Base-by-base conservation (phyloP, 306 rosid genomes). In the Dryas octopetala region DNA sequence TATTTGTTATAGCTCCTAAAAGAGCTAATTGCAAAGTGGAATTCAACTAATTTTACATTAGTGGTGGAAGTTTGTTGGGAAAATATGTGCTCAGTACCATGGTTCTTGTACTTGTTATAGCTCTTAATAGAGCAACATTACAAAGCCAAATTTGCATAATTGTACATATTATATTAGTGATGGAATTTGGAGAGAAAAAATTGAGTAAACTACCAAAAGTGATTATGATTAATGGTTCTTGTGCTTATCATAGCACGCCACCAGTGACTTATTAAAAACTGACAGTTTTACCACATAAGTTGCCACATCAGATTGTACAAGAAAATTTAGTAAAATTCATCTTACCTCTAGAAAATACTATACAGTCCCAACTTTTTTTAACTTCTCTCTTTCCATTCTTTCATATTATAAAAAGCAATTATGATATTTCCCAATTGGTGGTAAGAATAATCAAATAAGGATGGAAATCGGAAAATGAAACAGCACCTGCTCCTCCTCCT, bases 401-500 rank as follows among this genome's bases (percentile, higher is more conserved):
- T 23, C 66, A 23, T 12, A n/a, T 3, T 45, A 71, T 19, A 44
- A 44, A 23, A 19, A 43, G 15, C 45, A 57, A 71, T 57, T 13
- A 13, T 44, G 58, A 44, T 17, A 6, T 26, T 70, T 10, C 49
- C 59, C 59, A 68, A 72, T 9, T 50, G 61, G 14, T 40, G 54
- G 49, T 26, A 53, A 9, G 16, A 76, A 72, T 44, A 54, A 70
- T 45, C 57, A 50, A 62, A 68, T 46, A 4, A 68, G 23, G 67
- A 74, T 54, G 57, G 62, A 82, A 76, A 75, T 67, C 28, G 43
- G 52, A 23, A 74, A 79, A 83, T 72, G 75, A 76, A 75, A 7
- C 16, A 62, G 74, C 85, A 96, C 99, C 98, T 96, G 99, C 85
- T 90, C 93, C 89, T 96, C 98, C 88, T 96, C 99, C 87, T 96